Conservation (phyloP, 2,329 filamentous ascomycete genomes). For the Orbilia brochopaga region DNA sequence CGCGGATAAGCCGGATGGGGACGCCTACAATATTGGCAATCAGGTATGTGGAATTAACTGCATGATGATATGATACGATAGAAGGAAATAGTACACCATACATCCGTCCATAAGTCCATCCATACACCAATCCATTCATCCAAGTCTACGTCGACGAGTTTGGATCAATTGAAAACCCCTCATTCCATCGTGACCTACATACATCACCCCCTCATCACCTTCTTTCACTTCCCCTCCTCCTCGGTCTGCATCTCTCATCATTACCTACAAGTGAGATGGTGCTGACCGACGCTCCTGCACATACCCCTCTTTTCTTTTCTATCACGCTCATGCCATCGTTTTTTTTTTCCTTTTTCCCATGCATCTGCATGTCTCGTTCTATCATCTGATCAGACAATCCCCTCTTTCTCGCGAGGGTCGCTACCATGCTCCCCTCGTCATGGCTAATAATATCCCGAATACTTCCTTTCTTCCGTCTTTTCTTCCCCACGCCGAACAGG, state of each 20-base stretch:
- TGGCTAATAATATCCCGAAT: slow-evolving; percentile 9
- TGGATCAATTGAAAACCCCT: too few relatives aligned
- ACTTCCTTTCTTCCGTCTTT: not conserved
- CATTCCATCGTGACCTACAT: too few relatives aligned
- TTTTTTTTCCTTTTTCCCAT: not conserved
- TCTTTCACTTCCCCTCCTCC: not conserved
- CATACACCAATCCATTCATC: not conserved
- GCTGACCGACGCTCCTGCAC: not conserved
- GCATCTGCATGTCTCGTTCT: not conserved
- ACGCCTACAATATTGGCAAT: slow-evolving; percentile 78
- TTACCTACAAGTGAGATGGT: slow-evolving; percentile 8
- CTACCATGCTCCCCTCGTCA: not conserved
- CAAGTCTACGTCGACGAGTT: slow-evolving; percentile 4
- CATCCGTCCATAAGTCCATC: too few relatives aligned
- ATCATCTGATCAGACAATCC: too few relatives aligned
- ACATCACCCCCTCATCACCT: not conserved
- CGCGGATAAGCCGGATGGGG: slow-evolving; percentile 69
- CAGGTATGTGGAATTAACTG: slow-evolving; percentile 54
- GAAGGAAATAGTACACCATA: too few relatives aligned
- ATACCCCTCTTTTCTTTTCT: slow-evolving; percentile 1
- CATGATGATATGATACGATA: too few relatives aligned
- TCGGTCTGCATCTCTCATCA: not conserved
- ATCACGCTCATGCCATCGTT: too few relatives aligned
- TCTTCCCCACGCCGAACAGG: too few relatives aligned
- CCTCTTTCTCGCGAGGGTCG: too few relatives aligned